Percentiles rank a stretch among this genome's conserved stretches.
Conservation (phyloP, 768 basidiomycete species). For the Lactifluus piperatus region DNA sequence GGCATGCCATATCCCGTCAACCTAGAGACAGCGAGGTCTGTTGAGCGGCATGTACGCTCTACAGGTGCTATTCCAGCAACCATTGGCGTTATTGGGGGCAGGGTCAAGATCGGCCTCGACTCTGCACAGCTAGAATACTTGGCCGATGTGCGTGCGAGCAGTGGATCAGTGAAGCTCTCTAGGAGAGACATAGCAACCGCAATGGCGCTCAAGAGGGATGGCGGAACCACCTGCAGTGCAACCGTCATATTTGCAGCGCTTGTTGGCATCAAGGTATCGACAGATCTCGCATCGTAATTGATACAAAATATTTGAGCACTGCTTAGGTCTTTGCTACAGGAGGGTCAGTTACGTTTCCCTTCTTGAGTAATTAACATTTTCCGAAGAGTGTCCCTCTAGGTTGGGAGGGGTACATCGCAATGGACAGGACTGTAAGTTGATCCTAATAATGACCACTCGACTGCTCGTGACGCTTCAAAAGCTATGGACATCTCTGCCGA, state of each 20-base stretch:
- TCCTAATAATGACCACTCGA: neutral
- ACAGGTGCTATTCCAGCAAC: conserved; percentile 84
- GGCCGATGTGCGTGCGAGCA: conserved; percentile 41
- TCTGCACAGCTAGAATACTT: conserved; percentile 56
- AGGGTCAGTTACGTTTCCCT: conserved; percentile 45
- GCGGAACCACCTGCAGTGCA: conserved; percentile 71
- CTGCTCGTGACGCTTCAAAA: conserved; percentile 25
- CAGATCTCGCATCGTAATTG: conserved; percentile 3
- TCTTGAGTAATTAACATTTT: neutral
- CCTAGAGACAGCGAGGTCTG: conserved; percentile 54
- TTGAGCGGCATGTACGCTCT: conserved; percentile 66
- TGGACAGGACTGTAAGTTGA: conserved; percentile 50
- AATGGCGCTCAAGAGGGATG: conserved; percentile 58
- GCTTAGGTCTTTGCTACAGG: conserved; percentile 82
- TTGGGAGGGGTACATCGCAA: conserved; percentile 82
- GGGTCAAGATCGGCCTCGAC: conserved; percentile 78
- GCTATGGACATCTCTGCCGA: conserved; percentile 96
- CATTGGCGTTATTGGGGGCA: conserved; percentile 74
- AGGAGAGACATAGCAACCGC: conserved; percentile 73
- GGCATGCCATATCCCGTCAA: conserved; percentile 83
- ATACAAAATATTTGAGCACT: conserved; percentile 2
- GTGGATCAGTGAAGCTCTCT: conserved; percentile 53
- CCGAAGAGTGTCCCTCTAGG: conserved; percentile 27
- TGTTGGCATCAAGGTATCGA: conserved; percentile 73
- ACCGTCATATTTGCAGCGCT: conserved; percentile 68